Base-by-base conservation (phyloP, 2,329 filamentous ascomycete species). In the Fusarium luffae region DNA sequence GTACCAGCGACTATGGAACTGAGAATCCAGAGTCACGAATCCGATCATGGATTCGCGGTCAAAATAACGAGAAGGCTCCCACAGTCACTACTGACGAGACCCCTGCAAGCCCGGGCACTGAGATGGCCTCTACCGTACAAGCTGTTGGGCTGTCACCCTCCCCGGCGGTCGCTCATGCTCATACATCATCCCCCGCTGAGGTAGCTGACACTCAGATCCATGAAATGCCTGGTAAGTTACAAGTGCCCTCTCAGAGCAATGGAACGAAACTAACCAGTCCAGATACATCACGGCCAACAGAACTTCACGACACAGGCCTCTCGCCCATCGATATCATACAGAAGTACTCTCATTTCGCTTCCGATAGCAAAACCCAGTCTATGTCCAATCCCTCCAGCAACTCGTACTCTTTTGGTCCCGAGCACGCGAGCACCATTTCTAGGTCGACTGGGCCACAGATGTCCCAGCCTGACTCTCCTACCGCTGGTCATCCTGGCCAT, bases 31-130 rank as follows among this genome's bases (percentile, higher is more conserved):
- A 82, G 42, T 79, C 80, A 57, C 82, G 83, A 37, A 85, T 89
- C 70, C 74, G 82, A 13, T 82, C 80, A 4, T 89, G 87, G 87
- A 82, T 89, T 55, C 81, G 80, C 54, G 82, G 82, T 11, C 83
- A 85, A 54, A 74, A 77, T 2, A 75, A 69, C 27, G 74, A 78
- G 47, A 87, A 88, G 70, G 79, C 81, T 0, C 75, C 79, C 2
- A 85, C 85, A 0, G 74, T 83, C 54, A 83, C 82, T 4, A 84
- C 78, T 4, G 83, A 84, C 4, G 82, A 84, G n/a, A 75, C 78
- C 0, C 76, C 78, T 1, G 74, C 75, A 8, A 80, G 75, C 28
- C 79, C 81, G 9, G 83, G 83, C 8, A 78, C 81, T 69, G 80
- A 82, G 47, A 80, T 80, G 23, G 78, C 52, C 72, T 74, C 58